These are phyloP conservation scores for Teunomyces stri DNA, from an alignment of 805 yeast genomes.

Conservation along the genomic window DNA sequence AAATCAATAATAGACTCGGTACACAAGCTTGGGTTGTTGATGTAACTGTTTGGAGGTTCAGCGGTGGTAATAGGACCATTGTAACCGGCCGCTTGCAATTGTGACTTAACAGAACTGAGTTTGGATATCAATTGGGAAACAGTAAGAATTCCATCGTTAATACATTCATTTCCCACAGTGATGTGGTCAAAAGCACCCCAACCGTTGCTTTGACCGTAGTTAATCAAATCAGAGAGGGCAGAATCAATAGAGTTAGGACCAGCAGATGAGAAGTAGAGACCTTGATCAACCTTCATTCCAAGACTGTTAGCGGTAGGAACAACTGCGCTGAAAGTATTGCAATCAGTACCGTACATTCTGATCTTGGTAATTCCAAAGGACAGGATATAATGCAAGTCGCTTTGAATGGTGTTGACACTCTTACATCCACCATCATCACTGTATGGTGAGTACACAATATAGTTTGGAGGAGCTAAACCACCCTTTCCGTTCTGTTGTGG, in stretches of 20 bases:
- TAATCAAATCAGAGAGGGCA: slow-evolving; percentile 52
- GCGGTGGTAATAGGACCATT: slow-evolving; percentile 76
- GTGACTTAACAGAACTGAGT: slow-evolving; percentile 59
- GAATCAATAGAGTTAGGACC: slow-evolving; percentile 73
- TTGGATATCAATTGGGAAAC: slow-evolving; percentile 62
- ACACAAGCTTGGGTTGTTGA: slow-evolving; percentile 65
- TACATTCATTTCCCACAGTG: slow-evolving; percentile 88
- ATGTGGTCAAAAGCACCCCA: slow-evolving; percentile 78
- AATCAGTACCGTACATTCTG: slow-evolving; percentile 86
- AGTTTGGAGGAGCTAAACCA: slow-evolving; percentile 45
- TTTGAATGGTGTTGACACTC: slow-evolving; percentile 46
- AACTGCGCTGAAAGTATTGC: slow-evolving; percentile 64
- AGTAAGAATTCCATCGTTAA: slow-evolving; percentile 59
- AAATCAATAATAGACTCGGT: slow-evolving; percentile 67
- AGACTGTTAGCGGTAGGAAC: slow-evolving; percentile 55
- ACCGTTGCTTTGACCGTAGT: slow-evolving; percentile 44
- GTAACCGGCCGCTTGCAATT: slow-evolving; percentile 68
- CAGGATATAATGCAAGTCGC: slow-evolving; percentile 58
- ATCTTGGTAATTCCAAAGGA: slow-evolving; percentile 62
- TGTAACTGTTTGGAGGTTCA: slow-evolving; percentile 82
- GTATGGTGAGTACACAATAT: slow-evolving; percentile 80
- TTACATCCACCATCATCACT: slow-evolving; percentile 68
- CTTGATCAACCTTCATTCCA: slow-evolving; percentile 79
- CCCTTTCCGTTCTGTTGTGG: slow-evolving; percentile 12
- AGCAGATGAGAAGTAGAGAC: slow-evolving; percentile 66